These are phyloP conservation scores for Dactylellina cionopaga DNA, from an alignment of 2,329 filamentous ascomycete genomes.

Conservation along the genomic window DNA sequence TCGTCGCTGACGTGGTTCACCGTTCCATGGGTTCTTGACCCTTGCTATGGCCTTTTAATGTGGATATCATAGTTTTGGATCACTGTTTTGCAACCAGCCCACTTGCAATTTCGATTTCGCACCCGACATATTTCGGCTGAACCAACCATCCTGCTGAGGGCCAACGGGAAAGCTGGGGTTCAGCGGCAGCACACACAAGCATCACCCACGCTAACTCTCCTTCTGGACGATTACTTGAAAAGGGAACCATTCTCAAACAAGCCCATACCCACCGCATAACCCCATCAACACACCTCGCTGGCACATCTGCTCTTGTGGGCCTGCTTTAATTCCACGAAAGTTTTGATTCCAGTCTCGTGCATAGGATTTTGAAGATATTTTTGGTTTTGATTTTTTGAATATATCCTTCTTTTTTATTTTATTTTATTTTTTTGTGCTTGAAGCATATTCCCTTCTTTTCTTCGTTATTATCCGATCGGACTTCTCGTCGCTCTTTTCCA, in stretches of 20 bases:
- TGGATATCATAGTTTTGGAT: conserved; percentile 44
- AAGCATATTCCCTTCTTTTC: not conserved
- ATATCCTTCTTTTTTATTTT: not conserved
- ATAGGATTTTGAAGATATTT: conserved; percentile 35
- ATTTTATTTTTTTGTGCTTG: not conserved
- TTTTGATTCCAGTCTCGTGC: conserved; percentile 8
- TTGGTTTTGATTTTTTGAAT: not conserved
- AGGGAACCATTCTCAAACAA: conserved; percentile 53
- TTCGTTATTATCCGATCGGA: conserved; percentile 24
- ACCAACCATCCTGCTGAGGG: conserved; percentile 30
- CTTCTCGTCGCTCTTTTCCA: conserved; percentile 28
- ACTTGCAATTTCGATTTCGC: conserved; percentile 52
- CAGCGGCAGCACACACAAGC: conserved; percentile 47
- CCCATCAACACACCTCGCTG: conserved; percentile 28
- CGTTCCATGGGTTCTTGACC: conserved; percentile 38
- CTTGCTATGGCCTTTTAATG: conserved; percentile 23
- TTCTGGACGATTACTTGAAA: conserved; percentile 52
- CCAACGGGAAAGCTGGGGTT: conserved; percentile 42
- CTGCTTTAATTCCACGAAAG: conserved; percentile 18
- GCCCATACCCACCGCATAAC: conserved; percentile 45
- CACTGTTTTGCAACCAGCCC: conserved; percentile 31
- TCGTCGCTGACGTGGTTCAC: conserved; percentile 51
- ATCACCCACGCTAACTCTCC: conserved; percentile 45
- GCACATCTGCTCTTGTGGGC: conserved; percentile 44
- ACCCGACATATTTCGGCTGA: conserved; percentile 25